phyloP scores from a whole-genome alignment of 148 eudicot genomes.

The Fallopia convolvulus region DNA sequence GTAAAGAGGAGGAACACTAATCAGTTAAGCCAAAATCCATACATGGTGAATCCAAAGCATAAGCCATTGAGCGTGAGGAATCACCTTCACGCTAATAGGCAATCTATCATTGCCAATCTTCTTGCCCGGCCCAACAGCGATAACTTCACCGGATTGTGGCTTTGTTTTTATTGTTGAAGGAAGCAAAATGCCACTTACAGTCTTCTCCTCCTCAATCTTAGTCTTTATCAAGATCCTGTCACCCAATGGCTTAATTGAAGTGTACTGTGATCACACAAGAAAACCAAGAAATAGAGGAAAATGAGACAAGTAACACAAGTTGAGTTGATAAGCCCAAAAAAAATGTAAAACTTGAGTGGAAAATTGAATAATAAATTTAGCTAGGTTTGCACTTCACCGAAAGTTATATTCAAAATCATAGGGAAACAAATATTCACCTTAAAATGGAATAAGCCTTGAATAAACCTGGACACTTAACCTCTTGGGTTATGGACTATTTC shows the following conservation, averaged over 20 bases:
- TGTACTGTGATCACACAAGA: slow-evolving; percentile 30
- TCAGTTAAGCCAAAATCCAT: neutral
- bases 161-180: slow-evolving; percentile 44
- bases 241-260: slow-evolving; percentile 52
- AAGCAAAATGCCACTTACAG: slow-evolving; percentile 44
- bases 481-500: no score
- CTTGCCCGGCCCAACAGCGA: slow-evolving; percentile 52
- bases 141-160: slow-evolving; percentile 52
- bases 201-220: slow-evolving; percentile 46
- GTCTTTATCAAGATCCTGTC: slow-evolving; percentile 52
- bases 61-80: neutral
- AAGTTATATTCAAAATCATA: neutral
- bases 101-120: slow-evolving; percentile 38
- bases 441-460: no score
- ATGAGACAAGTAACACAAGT: neutral
- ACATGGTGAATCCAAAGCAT: neutral
- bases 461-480: no score
- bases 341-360: neutral
- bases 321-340: neutral
- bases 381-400: neutral
- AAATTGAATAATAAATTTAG: neutral
- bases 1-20: slow-evolving; percentile 5
- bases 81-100: slow-evolving; percentile 39
- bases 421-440: neutral
- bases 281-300: neutral